phyloP scores from a whole-genome alignment of 2,329 filamentous ascomycete genomes.

The Claviceps cyperi region DNA sequence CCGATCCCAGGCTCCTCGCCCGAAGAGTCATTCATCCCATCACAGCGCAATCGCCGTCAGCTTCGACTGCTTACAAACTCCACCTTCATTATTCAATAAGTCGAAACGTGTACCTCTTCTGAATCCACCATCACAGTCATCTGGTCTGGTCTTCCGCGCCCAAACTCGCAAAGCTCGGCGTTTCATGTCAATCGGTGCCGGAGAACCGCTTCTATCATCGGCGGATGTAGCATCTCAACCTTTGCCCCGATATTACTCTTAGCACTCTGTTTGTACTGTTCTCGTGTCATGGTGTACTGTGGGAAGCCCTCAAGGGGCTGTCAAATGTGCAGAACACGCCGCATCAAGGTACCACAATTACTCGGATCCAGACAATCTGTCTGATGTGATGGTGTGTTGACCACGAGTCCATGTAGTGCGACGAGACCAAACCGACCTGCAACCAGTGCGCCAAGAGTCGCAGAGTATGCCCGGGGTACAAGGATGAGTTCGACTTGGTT shows the following conservation, averaged over 20 bases:
- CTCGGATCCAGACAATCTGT: not conserved
- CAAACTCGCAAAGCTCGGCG: not conserved
- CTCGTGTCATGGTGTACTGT: slow-evolving; percentile 44
- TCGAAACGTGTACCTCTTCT: not conserved
- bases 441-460: slow-evolving; percentile 50
- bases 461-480: slow-evolving; percentile 51
- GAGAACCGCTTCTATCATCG: not conserved
- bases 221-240: not conserved
- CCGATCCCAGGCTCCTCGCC: not conserved
- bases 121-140: not conserved
- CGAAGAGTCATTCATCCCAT: not conserved
- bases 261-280: not conserved
- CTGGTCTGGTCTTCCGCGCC: not conserved
- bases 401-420: slow-evolving; percentile 33
- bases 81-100: not conserved
- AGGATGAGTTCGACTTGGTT: slow-evolving; percentile 57
- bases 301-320: slow-evolving; percentile 55
- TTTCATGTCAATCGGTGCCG: not conserved
- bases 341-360: slow-evolving; percentile 47
- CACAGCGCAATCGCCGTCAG: not conserved
- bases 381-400: not conserved
- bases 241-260: not conserved
- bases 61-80: not conserved
- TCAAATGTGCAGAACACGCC: slow-evolving; percentile 58
- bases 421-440: slow-evolving; percentile 52